phyloP scores from a whole-genome alignment of 2,329 filamentous ascomycete genomes.

The Penicillium sp. region DNA sequence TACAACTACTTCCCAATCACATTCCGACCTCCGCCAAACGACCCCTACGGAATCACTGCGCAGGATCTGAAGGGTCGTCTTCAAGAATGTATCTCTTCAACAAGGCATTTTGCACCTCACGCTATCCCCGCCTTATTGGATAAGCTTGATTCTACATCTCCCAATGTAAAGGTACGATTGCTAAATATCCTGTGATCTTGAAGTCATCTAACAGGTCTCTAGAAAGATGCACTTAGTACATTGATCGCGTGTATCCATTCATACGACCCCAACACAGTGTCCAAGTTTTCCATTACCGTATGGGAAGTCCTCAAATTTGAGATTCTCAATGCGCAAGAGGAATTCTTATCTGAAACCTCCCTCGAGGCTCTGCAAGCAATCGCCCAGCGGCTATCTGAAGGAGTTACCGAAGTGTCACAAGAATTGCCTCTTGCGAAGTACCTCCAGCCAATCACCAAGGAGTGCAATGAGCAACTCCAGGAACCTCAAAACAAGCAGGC shows the following conservation, averaged over 20 bases:
- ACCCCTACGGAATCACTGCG: constrained; percentile 61
- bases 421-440: constrained; percentile 44
- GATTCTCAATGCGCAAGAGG: constrained; percentile 58
- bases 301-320: constrained; percentile 65
- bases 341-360: constrained; percentile 54
- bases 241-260: constrained; percentile 51
- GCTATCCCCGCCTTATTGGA: constrained; percentile 60
- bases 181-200: neutral
- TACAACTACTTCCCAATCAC: constrained; percentile 68
- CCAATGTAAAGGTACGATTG: constrained; percentile 54
- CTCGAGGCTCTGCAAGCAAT: constrained; percentile 49
- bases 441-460: constrained; percentile 54
- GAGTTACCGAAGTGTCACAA: constrained; percentile 31
- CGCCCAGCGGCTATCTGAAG: constrained; percentile 46
- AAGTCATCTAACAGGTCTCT: constrained; percentile 14
- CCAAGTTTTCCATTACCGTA: constrained; percentile 55
- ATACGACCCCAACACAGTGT: constrained; percentile 52
- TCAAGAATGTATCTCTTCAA: constrained; percentile 56
- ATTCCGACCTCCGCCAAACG: constrained; percentile 59
- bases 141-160: constrained; percentile 60
- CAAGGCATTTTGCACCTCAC: constrained; percentile 55
- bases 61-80: constrained; percentile 59
- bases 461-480: constrained; percentile 59
- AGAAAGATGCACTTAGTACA: constrained; percentile 58
- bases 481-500: constrained; percentile 63